Percentiles rank a stretch among this genome's conserved stretches.
Conservation (phyloP, 306 rosid species). For the Sindora glabra region DNA sequence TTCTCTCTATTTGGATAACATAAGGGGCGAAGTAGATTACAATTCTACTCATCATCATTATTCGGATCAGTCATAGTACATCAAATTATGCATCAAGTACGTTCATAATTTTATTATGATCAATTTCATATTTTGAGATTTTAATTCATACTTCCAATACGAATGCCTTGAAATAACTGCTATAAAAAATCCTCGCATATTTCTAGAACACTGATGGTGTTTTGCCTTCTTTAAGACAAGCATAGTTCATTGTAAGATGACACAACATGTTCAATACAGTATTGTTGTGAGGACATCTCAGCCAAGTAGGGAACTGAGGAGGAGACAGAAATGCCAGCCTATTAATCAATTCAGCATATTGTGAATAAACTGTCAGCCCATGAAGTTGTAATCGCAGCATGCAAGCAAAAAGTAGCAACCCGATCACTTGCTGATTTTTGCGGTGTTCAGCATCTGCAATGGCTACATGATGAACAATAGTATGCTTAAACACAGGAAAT, state of each 20-base stretch:
- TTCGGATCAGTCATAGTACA: too few relatives aligned
- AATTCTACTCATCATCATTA: too few relatives aligned
- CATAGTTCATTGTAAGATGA: background rate
- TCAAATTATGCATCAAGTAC: too few relatives aligned
- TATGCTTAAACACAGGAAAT: background rate
- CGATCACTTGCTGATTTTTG: background rate
- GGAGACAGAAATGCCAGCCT: background rate
- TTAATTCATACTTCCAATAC: too few relatives aligned
- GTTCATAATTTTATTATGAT: too few relatives aligned
- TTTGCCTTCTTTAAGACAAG: background rate
- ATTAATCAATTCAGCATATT: background rate
- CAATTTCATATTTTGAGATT: too few relatives aligned
- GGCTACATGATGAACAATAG: background rate
- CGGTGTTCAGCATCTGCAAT: background rate
- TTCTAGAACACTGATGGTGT: background rate
- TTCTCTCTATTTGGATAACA: too few relatives aligned
- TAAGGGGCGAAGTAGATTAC: too few relatives aligned
- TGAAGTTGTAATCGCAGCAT: background rate
- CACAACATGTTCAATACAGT: background rate
- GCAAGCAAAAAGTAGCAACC: background rate
- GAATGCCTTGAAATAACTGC: background rate
- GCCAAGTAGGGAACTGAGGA: background rate
- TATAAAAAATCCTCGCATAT: background rate
- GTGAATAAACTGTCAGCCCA: background rate
- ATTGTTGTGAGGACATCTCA: background rate